Evolutionary conservation across 2,329 filamentous ascomycete species (phyloP), one percentile per base, ranked within the genome.

Genomic region (Sporothrix brunneoviolacea): DNA sequence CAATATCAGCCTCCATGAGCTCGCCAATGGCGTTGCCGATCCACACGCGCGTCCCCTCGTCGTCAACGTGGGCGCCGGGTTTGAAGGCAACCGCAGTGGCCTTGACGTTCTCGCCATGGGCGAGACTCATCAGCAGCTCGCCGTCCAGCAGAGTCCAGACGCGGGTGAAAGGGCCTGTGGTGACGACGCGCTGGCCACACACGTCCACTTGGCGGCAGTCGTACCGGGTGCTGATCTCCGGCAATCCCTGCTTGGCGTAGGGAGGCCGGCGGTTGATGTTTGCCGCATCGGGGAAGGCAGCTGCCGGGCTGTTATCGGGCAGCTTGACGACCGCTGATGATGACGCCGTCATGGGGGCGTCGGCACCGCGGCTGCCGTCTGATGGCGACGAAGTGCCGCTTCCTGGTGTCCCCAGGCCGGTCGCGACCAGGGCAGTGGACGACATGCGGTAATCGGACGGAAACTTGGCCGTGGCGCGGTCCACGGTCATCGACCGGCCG

Each of bases 11-110:
- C 68, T 98, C 93, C 63, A 91, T 81, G 35, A 98, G 74, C 56
- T 98, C 93, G 42, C 93, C 93, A 7, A 81, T 74, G 58, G 86
- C 95, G 38, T 86, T 96, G 8, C 93, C 93, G 28, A 97, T 79
- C 93, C 93, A 98, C 21, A 98, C 59, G 13, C 83, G 77, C 48
- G 79, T 77, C 6, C 90, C 91, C 66, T 97, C 91, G 41, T 91
- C 82, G 52, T 88, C 80, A 1, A 91, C 78, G 56, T 86, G 80
- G 3, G 77, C 73, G 1, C 84, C 86, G 3, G 91, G 90, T 63
- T 95, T 94, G 68, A 98, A 98, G 0, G 82, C 79, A 6, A 96
- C 72, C 2, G 90, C 82, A 2, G 89, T 84, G 8, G 88, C 85
- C 63, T 87, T 95, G 55, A 89, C 75, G 2, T 86, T 88, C 62